These are phyloP conservation scores for Blastomyces parvus DNA, from an alignment of 2,329 filamentous ascomycete species.

Conservation along the genomic window DNA sequence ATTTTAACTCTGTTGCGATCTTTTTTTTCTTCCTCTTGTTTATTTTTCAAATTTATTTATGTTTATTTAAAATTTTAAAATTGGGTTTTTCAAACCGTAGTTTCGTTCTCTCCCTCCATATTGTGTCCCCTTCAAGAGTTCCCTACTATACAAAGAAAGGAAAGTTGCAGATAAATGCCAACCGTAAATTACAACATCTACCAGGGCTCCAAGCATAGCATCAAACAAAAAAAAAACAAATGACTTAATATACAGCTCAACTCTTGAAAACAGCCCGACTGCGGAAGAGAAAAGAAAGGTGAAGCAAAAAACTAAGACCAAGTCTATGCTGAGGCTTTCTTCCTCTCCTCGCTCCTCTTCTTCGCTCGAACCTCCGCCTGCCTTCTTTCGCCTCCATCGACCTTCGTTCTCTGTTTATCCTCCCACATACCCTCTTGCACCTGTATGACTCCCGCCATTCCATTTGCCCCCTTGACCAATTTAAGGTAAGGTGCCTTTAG, in stretches of 20 bases:
- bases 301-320: neutral
- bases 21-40: neutral
- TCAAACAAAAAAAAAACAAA: neutral
- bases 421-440: constrained; percentile 91
- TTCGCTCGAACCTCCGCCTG: constrained; percentile 79
- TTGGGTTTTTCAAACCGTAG: neutral
- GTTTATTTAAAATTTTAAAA: neutral
- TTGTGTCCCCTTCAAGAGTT: neutral
- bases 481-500: constrained; percentile 69
- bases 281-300: constrained; percentile 4
- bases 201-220: neutral
- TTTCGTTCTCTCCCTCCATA: neutral
- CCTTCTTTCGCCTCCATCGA: constrained; percentile 92
- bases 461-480: constrained; percentile 52
- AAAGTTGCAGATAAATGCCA: neutral
- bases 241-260: neutral
- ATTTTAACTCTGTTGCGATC: neutral
- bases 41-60: too few species aligned
- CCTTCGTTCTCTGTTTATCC: constrained; percentile 73
- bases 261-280: neutral
- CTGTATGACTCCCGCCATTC: constrained; percentile 55
- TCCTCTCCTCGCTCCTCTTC: constrained; percentile 68
- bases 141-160: neutral
- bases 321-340: constrained; percentile 45
- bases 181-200: neutral